Base-by-base conservation (phyloP, 371 early-diverging fungal genomes). In the Rhizomucor pusillus region DNA sequence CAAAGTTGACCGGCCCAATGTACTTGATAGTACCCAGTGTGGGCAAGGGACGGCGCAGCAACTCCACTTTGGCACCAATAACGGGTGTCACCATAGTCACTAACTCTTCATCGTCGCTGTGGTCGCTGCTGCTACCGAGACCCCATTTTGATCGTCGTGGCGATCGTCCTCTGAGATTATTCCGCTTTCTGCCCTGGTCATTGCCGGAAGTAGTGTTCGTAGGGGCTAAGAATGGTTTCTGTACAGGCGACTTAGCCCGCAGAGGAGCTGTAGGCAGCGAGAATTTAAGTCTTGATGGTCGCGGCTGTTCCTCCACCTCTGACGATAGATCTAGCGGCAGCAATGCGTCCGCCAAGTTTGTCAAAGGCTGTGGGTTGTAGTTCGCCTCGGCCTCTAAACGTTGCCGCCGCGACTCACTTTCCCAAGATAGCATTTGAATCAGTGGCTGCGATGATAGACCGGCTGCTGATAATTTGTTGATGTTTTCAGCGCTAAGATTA, bases 21-120 rank as follows among this genome's bases (percentile, higher is more conserved):
- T 65, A 77, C 14, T 71, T 65, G 36, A 77, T 73, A 5, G 66
- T 68, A 19, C 72, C 78, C 5, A 60, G 54, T 1, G 70, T 74
- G 14, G 72, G 74, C 14, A 72, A 60, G 5, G 74, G 74, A 20
- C 78, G 61, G 20, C 70, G 63, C 18, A 67, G 25, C 10, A 77
- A 50, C 40, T 71, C 68, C 0, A 74, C 70, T 22, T 69, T 71
- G 37, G 69, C 61, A 5, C 78, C 74, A 19, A 77, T 53, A 5
- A 55, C 57, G 2, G 73, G 69, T 39, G 56, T 57, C 18, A 61
- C 43, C 43, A 33, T 55, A 18, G 48, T 59, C 45, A 34, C 67
- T 64, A 20, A 65, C 40, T 45, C 56, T 1, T 59, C 62, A 24
- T 58, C 60, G 43, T 71, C 67, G 29, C 57, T 61, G 44, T 36